phyloP scores from a whole-genome alignment of 345 rosid species.

The Pseudoturritis turrita region DNA sequence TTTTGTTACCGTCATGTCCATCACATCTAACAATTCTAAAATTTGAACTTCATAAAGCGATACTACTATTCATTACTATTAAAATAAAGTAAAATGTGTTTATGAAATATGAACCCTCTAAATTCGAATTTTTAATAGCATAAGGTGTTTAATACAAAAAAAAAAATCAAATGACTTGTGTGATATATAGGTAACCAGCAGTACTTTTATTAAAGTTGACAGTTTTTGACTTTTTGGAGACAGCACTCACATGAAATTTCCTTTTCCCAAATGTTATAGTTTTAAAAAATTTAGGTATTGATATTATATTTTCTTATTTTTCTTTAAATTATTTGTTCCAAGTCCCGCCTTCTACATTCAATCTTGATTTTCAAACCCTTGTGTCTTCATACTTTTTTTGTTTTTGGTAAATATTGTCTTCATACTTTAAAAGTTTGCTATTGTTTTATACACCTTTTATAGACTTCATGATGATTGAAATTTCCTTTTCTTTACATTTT shows the following conservation, averaged over 20 bases:
- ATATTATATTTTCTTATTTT: not conserved
- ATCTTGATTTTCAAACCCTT: not conserved
- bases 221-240: slow-evolving; percentile 12
- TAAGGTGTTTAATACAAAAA: not conserved
- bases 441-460: not conserved
- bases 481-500: too few species aligned
- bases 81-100: not conserved
- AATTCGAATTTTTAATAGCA: not conserved
- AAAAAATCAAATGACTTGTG: slow-evolving; percentile 3
- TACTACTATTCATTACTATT: not conserved
- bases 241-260: not conserved
- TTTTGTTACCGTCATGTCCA: not conserved
- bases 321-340: not conserved
- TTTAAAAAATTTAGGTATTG: not conserved
- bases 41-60: slow-evolving; percentile 4
- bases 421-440: not conserved
- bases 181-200: not conserved
- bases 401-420: not conserved
- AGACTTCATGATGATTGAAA: not conserved
- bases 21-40: not conserved
- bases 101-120: not conserved
- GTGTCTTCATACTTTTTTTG: not conserved
- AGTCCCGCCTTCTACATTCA: slow-evolving; percentile 22
- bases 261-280: not conserved
- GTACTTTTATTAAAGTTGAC: slow-evolving; percentile 5